phyloP scores from a whole-genome alignment of 805 yeast genomes.

The Yamadazyma endophytica region DNA sequence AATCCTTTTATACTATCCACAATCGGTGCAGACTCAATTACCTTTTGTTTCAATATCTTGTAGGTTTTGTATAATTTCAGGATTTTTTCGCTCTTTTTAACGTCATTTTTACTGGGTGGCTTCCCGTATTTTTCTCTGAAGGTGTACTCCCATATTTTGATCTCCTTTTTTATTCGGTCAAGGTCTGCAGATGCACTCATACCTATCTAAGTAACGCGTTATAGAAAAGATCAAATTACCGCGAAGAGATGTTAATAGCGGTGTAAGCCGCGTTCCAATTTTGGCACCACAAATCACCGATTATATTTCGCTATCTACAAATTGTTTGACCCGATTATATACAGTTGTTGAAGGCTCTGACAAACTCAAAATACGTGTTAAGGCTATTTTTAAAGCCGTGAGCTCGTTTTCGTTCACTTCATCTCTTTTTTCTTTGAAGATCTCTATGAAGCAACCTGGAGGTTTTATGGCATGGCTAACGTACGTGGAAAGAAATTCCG shows the following conservation, averaged over 20 bases:
- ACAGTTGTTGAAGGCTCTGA: too few species aligned
- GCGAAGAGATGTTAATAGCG: too few species aligned
- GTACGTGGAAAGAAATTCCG: constrained; percentile 24
- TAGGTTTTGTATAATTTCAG: constrained; percentile 30
- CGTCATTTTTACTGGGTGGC: constrained; percentile 30
- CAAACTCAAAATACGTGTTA: too few species aligned
- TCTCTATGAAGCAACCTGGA: constrained; percentile 20
- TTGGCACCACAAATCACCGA: too few species aligned
- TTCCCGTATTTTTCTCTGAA: constrained; percentile 25
- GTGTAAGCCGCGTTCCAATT: too few species aligned
- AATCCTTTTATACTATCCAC: constrained; percentile 4
- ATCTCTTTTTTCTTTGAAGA: neutral
- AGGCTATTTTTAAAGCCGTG: constrained; percentile 15
- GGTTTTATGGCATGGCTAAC: constrained; percentile 22
- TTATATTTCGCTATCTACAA: too few species aligned
- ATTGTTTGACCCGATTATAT: too few species aligned
- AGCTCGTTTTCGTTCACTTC: neutral
- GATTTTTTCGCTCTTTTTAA: constrained; percentile 24
- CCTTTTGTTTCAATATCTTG: constrained; percentile 13
- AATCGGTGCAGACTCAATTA: neutral
- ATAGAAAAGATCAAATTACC: too few species aligned
- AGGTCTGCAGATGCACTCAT: too few species aligned
- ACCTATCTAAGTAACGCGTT: constrained; percentile 16
- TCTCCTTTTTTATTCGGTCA: constrained; percentile 23
- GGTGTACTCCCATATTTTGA: constrained; percentile 38